Evolutionary conservation across 2,329 filamentous ascomycete genomes (phyloP).

Genomic region (Thermothelomyces thermophilus): DNA sequence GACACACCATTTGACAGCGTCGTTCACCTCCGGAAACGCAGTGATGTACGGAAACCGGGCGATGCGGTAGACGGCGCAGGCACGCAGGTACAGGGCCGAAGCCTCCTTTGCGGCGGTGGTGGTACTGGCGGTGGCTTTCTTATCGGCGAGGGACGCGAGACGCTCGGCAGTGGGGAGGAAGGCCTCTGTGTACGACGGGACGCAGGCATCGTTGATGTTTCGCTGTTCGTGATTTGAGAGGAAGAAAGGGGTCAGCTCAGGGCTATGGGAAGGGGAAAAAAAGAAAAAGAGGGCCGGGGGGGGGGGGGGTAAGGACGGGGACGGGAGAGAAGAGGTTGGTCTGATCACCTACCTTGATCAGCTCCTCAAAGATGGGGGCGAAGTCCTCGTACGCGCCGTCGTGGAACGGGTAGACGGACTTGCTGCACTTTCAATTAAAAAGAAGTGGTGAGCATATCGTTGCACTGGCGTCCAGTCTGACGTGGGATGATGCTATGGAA

Average conservation of each 20-base stretch:
- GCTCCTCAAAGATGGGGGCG: slow-evolving; percentile 57
- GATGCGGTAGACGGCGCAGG: slow-evolving; percentile 67
- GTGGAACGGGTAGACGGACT: slow-evolving; percentile 68
- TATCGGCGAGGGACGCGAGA: slow-evolving; percentile 47
- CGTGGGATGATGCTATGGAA: too few relatives aligned
- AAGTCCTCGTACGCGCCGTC: slow-evolving; percentile 64
- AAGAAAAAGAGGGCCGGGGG: too few relatives aligned
- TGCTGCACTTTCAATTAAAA: slow-evolving; percentile 45
- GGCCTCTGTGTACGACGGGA: slow-evolving; percentile 55
- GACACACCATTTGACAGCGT: slow-evolving; percentile 41
- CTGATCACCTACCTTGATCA: slow-evolving; percentile 49
- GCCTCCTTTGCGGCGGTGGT: slow-evolving; percentile 48
- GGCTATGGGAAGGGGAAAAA: neutral
- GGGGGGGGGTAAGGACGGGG: too few relatives aligned
- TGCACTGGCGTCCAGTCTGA: too few relatives aligned
- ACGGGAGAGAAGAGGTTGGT: too few relatives aligned
- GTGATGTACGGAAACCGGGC: slow-evolving; percentile 59
- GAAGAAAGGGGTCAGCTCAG: neutral
- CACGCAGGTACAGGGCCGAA: slow-evolving; percentile 59
- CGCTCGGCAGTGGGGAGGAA: slow-evolving; percentile 56
- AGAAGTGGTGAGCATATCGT: too few relatives aligned
- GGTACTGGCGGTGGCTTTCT: slow-evolving; percentile 43
- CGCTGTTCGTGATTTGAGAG: slow-evolving; percentile 30
- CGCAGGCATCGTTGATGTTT: slow-evolving; percentile 59
- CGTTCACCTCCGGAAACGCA: slow-evolving; percentile 33